Percentiles rank a stretch among this genome's conserved stretches.
These are phyloP conservation scores for Saccharomyces mikatae DNA, from an alignment of 805 yeast species.

Conservation along the genomic window DNA sequence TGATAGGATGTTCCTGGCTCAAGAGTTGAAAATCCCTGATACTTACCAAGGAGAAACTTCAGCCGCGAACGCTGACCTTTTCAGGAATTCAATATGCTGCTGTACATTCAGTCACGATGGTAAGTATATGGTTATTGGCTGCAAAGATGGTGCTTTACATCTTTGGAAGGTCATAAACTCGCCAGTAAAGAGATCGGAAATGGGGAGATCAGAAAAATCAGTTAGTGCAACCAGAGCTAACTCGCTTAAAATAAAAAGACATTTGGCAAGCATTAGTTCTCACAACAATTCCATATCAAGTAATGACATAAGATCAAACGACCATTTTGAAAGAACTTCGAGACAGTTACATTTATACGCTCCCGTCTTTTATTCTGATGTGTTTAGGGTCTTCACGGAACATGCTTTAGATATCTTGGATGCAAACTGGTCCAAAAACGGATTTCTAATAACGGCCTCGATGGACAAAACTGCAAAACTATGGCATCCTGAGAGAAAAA, in stretches of 20 bases:
- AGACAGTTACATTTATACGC: conserved; percentile 38
- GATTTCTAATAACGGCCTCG: conserved; percentile 69
- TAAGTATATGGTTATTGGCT: conserved; percentile 74
- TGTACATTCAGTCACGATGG: conserved; percentile 75
- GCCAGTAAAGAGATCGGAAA: conserved; percentile 55
- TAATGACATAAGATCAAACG: background rate
- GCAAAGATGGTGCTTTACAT: conserved; percentile 59
- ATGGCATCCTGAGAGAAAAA: conserved; percentile 73
- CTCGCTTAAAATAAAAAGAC: conserved; percentile 1
- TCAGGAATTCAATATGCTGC: conserved; percentile 52
- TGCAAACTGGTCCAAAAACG: conserved; percentile 82
- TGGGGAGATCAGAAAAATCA: conserved; percentile 17
- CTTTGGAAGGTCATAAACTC: conserved; percentile 78
- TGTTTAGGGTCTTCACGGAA: conserved; percentile 52
- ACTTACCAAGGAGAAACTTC: conserved; percentile 1
- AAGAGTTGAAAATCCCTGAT: conserved; percentile 41
- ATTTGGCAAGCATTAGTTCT: background rate
- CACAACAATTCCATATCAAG: background rate
- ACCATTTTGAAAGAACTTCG: background rate
- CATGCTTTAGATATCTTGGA: conserved; percentile 68
- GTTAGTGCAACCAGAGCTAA: conserved; percentile 7
- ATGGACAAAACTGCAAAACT: conserved; percentile 77
- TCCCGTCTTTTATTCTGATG: conserved; percentile 68
- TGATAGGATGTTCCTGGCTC: conserved; percentile 54
- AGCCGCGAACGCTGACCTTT: conserved; percentile 1